Evolutionary conservation across 2,329 filamentous ascomycete species (phyloP), one percentile per base, ranked within the genome.

Genomic region (Ampelomyces quisqualis): DNA sequence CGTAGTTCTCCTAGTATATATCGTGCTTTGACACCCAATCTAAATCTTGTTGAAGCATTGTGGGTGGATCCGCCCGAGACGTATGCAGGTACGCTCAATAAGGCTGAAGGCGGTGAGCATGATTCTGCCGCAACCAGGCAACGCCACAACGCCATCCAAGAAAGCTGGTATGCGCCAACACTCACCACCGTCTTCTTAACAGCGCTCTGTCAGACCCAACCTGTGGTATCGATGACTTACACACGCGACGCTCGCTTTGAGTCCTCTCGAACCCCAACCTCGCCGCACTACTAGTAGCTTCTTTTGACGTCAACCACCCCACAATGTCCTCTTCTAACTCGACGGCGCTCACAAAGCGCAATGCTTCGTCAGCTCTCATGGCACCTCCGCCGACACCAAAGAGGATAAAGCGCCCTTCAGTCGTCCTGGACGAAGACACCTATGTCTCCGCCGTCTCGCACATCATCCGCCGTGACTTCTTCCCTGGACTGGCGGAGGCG

Each of bases 401-500:
- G 68, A 85, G 89, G 43, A 95, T 96, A 62, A 96, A 96, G 70
- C 81, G 93, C 37, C 93, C 93, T 0, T 83, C 85, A 48, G 86
- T 85, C 48, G 83, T 96, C 19, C 80, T 98, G 19, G 89, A 95
- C 67, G 93, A 98, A 75, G 91, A 98, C 55, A 83, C 86, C 38
- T 98, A 98, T 69, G 93, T 89, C 2, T 83, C 90, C 43, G 86
- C 88, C 1, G 77, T 98, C 19, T 95, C 90, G 0, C 85, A 93
- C 55, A 97, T 98, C 63, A 95, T 98, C 49, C 88, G 89, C 7
- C 84, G 93, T 52, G 93, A 98, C 74, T 98, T 95, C 74, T 98
- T 97, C 60, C 93, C 93, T 0, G 93, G 91, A 0, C 77, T 98
- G 0, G 73, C 90, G 4, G 90, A 97, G 65, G 84, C 84, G 10